These are phyloP conservation scores for Mesembryanthemum crystallinum DNA, from an alignment of 148 eudicot genomes.

Conservation along the genomic window DNA sequence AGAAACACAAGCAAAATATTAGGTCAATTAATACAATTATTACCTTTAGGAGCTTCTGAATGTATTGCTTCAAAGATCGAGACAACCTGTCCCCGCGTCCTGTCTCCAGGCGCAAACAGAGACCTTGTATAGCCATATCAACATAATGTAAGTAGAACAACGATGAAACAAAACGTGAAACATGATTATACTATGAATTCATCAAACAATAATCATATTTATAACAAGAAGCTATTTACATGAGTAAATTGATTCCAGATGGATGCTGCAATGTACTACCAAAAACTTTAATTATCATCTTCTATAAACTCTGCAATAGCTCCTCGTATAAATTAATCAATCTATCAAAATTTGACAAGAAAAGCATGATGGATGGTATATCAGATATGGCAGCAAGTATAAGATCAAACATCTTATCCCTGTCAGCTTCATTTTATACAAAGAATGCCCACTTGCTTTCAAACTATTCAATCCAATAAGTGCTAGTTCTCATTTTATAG, in stretches of 20 bases:
- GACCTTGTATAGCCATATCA: constrained; percentile 38
- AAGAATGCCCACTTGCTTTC: background rate
- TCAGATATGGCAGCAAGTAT: background rate
- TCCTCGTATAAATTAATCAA: background rate
- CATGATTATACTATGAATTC: background rate
- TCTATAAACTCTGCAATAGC: background rate
- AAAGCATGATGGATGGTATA: no score
- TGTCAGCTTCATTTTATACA: background rate
- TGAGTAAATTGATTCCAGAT: background rate
- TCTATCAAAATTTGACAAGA: background rate
- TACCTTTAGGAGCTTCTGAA: constrained; percentile 76
- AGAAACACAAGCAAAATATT: constrained; percentile 1
- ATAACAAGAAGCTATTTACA: background rate
- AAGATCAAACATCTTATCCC: background rate
- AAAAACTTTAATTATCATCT: background rate
- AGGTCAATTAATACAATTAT: background rate
- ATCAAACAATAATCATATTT: background rate
- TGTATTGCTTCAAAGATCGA: constrained; percentile 52
- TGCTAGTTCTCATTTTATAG: no score
- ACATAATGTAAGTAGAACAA: background rate
- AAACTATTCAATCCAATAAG: background rate
- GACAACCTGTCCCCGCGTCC: constrained; percentile 69
- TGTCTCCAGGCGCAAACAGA: constrained; percentile 53
- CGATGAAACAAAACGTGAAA: background rate
- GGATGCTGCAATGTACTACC: background rate